Base-by-base conservation (phyloP, 768 basidiomycete genomes). In the Tricholoma sp. region DNA sequence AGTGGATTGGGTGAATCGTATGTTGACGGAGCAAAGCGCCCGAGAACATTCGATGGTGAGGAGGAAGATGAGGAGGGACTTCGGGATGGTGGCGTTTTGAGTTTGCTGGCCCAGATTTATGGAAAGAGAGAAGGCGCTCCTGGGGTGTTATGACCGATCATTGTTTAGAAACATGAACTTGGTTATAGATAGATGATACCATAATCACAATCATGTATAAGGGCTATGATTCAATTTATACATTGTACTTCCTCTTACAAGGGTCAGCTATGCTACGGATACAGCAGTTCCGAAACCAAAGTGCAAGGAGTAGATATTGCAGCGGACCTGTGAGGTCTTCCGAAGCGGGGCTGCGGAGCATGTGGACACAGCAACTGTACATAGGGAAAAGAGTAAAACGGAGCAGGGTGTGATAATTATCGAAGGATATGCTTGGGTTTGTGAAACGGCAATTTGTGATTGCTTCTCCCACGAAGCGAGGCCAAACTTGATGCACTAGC, bases 31-130 rank as follows among this genome's bases (percentile, higher is more conserved):
- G 74, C 74, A 55, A 75, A 77, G 64, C 71, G 79, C 51, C 67
- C 74, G 50, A 71, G 71, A 43, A 68, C 70, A 51, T 74, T 59
- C 51, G 80, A 81, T 22, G 83, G 72, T 19, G 81, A 80, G 9
- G 74, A 83, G 14, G 79, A 86, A 46, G 84, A 84, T 10, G 89
- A 86, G 4, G 86, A 87, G 22, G 76, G 72, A 18, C 65, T 89
- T 60, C 83, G 83, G 64, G 91, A 94, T 70, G 90, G 83, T 0
- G 94, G 94, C 16, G 86, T 97, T 61, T 72, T 96, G 59, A 91
- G 90, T 19, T 66, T 97, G 60, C 68, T 97, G 64, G 88, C 91
- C 43, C 88, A 95, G 75, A 94, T 97, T 52, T 93, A 95, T 70
- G 84, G 81, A 47, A 76, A 80, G 63, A 77, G 74, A 59, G 82